Percentiles rank a stretch among this genome's conserved stretches.
These are phyloP conservation scores for Selaginella moellendorffii DNA, from an alignment of 75 land plant genomes.

Conservation along the genomic window DNA sequence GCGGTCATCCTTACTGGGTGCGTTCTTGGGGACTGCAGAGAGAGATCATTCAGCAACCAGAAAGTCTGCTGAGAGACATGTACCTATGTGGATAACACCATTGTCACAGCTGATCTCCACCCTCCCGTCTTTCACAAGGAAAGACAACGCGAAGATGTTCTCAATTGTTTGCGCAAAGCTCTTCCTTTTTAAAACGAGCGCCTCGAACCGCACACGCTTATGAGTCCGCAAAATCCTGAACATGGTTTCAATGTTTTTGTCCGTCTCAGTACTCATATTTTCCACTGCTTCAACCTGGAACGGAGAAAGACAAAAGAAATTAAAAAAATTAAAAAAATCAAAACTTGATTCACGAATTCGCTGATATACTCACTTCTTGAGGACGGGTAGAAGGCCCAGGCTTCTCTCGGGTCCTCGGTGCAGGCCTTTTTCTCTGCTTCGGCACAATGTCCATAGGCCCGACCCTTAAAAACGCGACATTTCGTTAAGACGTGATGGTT, in stretches of 20 bases:
- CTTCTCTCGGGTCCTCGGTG: neutral
- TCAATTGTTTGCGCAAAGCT: conserved; percentile 89
- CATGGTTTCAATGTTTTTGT: conserved; percentile 66
- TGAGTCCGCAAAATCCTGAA: conserved; percentile 43
- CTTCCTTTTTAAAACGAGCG: conserved; percentile 51
- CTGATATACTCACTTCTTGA: conserved; percentile 10
- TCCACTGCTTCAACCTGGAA: conserved; percentile 19
- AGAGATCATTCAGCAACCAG: neutral
- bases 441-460: conserved; percentile 20
- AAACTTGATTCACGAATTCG: no score
- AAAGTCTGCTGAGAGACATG: no score
- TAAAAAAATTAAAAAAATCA: no score
- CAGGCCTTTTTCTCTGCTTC: conserved; percentile 6
- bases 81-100: conserved; percentile 44
- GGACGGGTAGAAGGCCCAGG: conserved; percentile 10
- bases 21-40: conserved; percentile 56
- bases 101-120: conserved; percentile 41
- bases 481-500: conserved; percentile 1
- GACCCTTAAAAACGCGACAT: conserved; percentile 7
- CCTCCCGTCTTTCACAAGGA: conserved; percentile 88
- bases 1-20: conserved; percentile 36
- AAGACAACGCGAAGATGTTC: conserved; percentile 79
- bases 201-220: conserved; percentile 38
- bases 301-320: no score
- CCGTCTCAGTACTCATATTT: conserved; percentile 51